Percentiles rank a stretch among this genome's conserved stretches.
Conservation (phyloP, 306 rosid species). For the Psophocarpus tetragonolobus region DNA sequence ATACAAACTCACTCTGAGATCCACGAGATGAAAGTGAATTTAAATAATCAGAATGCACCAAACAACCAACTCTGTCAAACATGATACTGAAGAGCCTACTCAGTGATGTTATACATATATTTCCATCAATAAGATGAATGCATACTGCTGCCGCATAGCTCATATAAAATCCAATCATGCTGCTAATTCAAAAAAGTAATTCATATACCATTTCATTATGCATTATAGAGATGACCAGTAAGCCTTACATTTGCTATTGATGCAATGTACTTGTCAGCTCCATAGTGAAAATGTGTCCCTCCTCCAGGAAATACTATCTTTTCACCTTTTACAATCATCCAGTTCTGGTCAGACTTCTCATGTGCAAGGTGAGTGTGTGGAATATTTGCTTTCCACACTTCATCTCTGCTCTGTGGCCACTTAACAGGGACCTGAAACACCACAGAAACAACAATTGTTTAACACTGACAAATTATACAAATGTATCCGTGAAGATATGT, state of each 20-base stretch:
- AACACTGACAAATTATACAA: not conserved
- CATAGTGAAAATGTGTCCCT: slow-evolving; percentile 47
- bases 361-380: slow-evolving; percentile 51
- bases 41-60: slow-evolving; percentile 21
- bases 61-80: slow-evolving; percentile 11
- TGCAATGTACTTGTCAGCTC: slow-evolving; percentile 50
- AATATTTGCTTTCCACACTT: slow-evolving; percentile 49
- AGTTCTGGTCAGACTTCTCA: slow-evolving; percentile 51
- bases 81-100: not conserved
- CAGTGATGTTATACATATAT: not conserved
- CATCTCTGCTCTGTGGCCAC: slow-evolving; percentile 52
- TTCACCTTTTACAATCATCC: slow-evolving; percentile 52
- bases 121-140: not conserved
- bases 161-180: not conserved
- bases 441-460: not conserved
- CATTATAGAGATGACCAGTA: not conserved
- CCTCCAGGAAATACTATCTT: slow-evolving; percentile 48
- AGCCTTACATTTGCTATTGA: slow-evolving; percentile 47
- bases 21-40: slow-evolving; percentile 12
- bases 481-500: slow-evolving; percentile 1
- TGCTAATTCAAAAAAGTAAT: not conserved
- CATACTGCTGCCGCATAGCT: slow-evolving; percentile 7
- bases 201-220: not conserved
- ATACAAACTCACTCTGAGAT: slow-evolving; percentile 8
- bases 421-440: slow-evolving; percentile 42